Conservation (phyloP, 176 grass and related monocot species). For the Puccinellia tenuiflora region DNA sequence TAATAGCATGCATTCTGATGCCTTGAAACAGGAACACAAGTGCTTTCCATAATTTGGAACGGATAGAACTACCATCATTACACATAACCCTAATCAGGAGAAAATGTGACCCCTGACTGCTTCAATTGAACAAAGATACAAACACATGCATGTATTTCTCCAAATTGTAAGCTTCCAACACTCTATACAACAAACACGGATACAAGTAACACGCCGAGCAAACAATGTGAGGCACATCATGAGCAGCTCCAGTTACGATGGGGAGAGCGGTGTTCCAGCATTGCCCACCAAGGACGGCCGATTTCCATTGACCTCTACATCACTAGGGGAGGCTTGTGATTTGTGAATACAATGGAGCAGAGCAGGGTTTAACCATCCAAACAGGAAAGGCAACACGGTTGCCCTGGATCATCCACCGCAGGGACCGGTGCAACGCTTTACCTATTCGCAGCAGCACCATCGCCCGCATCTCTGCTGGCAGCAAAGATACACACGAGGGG, state of each 20-base stretch:
- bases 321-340: no score
- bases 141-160: not conserved
- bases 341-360: no score
- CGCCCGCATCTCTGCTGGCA: constrained; percentile 1
- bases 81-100: not conserved
- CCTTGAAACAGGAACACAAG: not conserved
- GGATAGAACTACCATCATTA: not conserved
- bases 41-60: not conserved
- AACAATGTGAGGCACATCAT: not conserved
- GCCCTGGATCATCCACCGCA: no score
- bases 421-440: no score
- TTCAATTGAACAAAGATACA: constrained; percentile 12
- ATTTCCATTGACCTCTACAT: no score
- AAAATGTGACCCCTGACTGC: not conserved
- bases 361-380: no score
- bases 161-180: not conserved
- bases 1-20: not conserved
- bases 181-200: constrained; percentile 15
- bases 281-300: no score
- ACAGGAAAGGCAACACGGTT: no score
- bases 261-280: no score
- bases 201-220: not conserved
- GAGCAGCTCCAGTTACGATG: not conserved
- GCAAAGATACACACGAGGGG: constrained; percentile 5
- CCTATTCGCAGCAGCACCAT: not conserved